These are phyloP conservation scores for Phlyctochytrium arcticum DNA, from an alignment of 192 early-diverging fungal genomes.

Conservation along the genomic window DNA sequence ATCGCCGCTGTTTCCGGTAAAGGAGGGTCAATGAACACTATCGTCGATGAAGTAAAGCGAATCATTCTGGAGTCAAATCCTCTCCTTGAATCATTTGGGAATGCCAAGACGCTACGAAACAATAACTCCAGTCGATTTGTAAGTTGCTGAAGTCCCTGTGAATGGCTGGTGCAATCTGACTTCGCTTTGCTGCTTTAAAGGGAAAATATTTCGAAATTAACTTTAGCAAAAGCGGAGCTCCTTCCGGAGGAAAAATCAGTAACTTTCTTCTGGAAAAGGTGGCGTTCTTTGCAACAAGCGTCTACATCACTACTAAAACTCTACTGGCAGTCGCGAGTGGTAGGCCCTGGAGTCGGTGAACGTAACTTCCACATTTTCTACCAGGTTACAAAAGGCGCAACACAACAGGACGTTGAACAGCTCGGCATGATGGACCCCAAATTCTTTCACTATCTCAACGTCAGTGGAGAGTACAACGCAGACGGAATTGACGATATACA, in stretches of 20 bases:
- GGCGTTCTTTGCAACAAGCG: neutral
- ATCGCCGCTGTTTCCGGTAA: slow-evolving; percentile 90
- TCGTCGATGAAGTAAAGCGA: slow-evolving; percentile 93
- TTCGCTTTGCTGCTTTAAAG: slow-evolving; percentile 31
- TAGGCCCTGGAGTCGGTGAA: slow-evolving; percentile 88
- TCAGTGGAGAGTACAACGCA: slow-evolving; percentile 53
- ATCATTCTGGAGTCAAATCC: slow-evolving; percentile 99
- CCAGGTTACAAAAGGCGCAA: slow-evolving; percentile 39
- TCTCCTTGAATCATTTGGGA: slow-evolving; percentile 95
- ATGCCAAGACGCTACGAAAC: slow-evolving; percentile 97
- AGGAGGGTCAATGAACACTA: slow-evolving; percentile 53
- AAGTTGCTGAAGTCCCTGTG: slow-evolving; percentile 23
- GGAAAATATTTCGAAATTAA: slow-evolving; percentile 99
- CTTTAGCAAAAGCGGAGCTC: slow-evolving; percentile 87
- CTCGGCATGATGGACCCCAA: slow-evolving; percentile 53
- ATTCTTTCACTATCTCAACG: slow-evolving; percentile 49
- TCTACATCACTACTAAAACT: neutral
- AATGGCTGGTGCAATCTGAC: neutral
- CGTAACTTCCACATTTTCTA: slow-evolving; percentile 98
- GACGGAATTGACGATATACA: slow-evolving; percentile 88
- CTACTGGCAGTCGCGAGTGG: slow-evolving; percentile 73
- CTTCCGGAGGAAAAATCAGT: slow-evolving; percentile 94
- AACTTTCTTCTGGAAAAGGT: slow-evolving; percentile 98
- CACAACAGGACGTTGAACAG: slow-evolving; percentile 36
- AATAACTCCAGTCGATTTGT: slow-evolving; percentile 98